Conservation (phyloP, 345 rosid species). For the Eucalyptus marginata region DNA sequence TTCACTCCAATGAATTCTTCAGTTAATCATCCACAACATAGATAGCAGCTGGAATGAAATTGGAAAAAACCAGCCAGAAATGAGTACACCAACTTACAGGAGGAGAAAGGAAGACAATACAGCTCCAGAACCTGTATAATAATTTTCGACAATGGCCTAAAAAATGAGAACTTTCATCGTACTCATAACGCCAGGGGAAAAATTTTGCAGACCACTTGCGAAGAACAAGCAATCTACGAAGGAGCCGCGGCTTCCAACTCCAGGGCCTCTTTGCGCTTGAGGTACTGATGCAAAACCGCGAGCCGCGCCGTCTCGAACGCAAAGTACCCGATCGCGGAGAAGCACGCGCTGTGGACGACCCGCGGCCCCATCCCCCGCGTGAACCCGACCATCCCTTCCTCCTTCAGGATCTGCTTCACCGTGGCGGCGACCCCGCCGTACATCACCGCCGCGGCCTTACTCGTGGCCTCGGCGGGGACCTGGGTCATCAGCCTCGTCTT, state of each 20-base stretch:
- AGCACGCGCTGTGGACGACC: slow-evolving; percentile 89
- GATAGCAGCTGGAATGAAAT: background rate
- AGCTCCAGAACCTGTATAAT: background rate
- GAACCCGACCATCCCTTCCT: slow-evolving; percentile 90
- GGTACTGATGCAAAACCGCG: slow-evolving; percentile 52
- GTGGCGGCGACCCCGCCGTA: slow-evolving; percentile 46
- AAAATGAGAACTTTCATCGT: background rate
- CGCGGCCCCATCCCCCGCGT: slow-evolving; percentile 81
- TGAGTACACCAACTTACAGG: background rate
- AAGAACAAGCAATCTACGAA: background rate
- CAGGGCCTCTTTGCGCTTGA: slow-evolving; percentile 41
- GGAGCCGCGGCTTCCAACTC: background rate
- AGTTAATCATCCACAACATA: background rate
- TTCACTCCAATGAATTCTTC: background rate
- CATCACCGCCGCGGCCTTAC: slow-evolving; percentile 49
- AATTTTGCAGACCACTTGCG: background rate
- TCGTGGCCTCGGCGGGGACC: slow-evolving; percentile 29
- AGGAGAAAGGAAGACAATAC: background rate
- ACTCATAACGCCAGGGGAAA: background rate
- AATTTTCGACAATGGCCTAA: background rate
- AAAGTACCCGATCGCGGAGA: slow-evolving; percentile 82
- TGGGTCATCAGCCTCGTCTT: slow-evolving; percentile 97
- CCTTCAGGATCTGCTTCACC: slow-evolving; percentile 69
- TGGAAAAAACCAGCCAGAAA: background rate
- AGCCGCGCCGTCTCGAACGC: slow-evolving; percentile 95